Conservation (phyloP, 495 filamentous ascomycete species). For the Podospora appendiculata region DNA sequence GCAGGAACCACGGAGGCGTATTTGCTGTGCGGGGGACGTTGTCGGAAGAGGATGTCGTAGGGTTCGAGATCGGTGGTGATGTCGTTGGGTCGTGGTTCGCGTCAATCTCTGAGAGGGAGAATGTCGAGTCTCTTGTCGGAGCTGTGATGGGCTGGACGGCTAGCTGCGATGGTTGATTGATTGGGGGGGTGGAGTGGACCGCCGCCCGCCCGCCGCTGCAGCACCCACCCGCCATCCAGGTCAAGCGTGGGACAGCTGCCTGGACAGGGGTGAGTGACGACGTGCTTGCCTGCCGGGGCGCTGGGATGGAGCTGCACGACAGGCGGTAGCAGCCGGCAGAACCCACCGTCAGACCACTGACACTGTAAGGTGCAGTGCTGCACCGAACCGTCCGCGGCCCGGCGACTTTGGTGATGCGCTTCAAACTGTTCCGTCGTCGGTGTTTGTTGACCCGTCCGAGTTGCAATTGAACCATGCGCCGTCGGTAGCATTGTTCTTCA, state of each 20-base stretch:
- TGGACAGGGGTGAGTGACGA: neutral
- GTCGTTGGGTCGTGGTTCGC: too few species aligned
- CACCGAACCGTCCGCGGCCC: too few species aligned
- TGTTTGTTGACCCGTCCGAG: neutral
- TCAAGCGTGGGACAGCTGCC: neutral
- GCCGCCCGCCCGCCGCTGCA: neutral
- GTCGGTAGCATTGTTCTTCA: neutral
- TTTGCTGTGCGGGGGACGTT: too few species aligned
- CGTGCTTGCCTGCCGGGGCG: slow-evolving; percentile 4
- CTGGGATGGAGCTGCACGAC: neutral
- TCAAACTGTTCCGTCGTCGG: too few species aligned
- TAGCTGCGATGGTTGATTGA: neutral
- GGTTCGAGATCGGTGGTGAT: too few species aligned
- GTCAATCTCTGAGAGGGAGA: too few species aligned
- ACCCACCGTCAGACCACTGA: neutral
- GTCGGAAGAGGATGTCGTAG: too few species aligned
- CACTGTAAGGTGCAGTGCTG: neutral
- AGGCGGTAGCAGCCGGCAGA: slow-evolving; percentile 11
- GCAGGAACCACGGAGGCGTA: too few species aligned
- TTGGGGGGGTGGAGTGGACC: slow-evolving; percentile 7
- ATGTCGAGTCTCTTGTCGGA: too few species aligned
- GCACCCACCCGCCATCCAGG: too few species aligned
- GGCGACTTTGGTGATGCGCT: too few species aligned
- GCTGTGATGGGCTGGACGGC: too few species aligned
- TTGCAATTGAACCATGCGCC: neutral